A percentile compares a stretch with the other conserved stretches of the same genome.
These are phyloP conservation scores for Vigna reflexopilosa DNA, from an alignment of 306 rosid genomes.

Conservation along the genomic window DNA sequence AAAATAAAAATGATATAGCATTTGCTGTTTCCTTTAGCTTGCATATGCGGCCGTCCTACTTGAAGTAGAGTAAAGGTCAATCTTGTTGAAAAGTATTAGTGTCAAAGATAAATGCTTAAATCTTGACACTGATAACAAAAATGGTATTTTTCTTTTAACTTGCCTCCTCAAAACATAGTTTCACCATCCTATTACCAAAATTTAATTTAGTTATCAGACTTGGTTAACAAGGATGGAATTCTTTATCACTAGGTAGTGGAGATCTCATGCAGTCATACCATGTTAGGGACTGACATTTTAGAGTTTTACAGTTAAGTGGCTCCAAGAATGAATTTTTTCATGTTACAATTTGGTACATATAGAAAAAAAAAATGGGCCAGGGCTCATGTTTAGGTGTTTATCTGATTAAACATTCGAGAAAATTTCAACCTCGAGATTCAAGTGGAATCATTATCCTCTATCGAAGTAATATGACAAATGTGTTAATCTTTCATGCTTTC, in stretches of 20 bases:
- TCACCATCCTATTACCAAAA: background rate
- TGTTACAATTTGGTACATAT: conserved; percentile 10
- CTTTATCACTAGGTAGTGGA: conserved; percentile 32
- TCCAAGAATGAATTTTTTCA: background rate
- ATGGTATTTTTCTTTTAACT: conserved; percentile 25
- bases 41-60: background rate
- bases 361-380: conserved; percentile 14
- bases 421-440: conserved; percentile 23
- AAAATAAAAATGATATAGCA: background rate
- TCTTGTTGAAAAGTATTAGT: conserved; percentile 10
- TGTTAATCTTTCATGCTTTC: conserved; percentile 48
- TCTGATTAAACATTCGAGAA: conserved; percentile 19
- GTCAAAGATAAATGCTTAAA: conserved; percentile 21
- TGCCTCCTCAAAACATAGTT: conserved; percentile 34
- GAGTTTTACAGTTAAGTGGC: background rate
- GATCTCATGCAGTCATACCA: conserved; percentile 19
- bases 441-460: conserved; percentile 32
- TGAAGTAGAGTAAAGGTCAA: conserved; percentile 13
- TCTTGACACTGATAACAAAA: conserved; percentile 14
- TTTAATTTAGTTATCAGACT: conserved; percentile 28
- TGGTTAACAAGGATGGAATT: conserved; percentile 21
- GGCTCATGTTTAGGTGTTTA: conserved; percentile 5
- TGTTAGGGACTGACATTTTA: conserved; percentile 34
- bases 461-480: conserved; percentile 39
- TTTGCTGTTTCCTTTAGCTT: conserved; percentile 9